Conservation (phyloP, 1,284 basidiomycete species). For the Austroboletus niveus region DNA sequence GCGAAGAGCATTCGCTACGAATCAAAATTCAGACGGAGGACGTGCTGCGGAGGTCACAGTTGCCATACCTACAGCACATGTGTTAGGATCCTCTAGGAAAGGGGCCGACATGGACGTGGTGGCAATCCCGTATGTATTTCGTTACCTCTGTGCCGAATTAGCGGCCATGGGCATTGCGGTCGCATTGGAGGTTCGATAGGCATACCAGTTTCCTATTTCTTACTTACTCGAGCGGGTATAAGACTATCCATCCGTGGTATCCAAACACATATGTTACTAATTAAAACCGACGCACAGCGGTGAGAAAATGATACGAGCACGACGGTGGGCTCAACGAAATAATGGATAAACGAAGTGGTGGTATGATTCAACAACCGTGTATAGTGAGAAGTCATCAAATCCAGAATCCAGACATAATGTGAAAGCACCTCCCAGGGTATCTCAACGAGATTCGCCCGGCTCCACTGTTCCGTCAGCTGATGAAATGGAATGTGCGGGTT, state of each 20-base stretch:
- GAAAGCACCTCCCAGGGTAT: constrained; percentile 4
- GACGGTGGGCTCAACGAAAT: constrained; percentile 11
- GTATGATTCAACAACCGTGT: constrained; percentile 13
- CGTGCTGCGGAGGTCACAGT: constrained; percentile 54
- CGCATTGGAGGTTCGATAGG: constrained; percentile 59
- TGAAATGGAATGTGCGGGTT: background rate
- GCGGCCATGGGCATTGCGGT: constrained; percentile 87
- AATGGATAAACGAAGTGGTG: constrained; percentile 16
- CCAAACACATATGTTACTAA: constrained; percentile 14
- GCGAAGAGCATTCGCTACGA: constrained; percentile 52
- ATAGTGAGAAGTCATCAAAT: constrained; percentile 4
- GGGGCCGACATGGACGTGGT: constrained; percentile 88
- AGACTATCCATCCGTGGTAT: constrained; percentile 1
- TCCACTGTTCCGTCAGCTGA: constrained; percentile 4
- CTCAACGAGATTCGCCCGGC: constrained; percentile 10
- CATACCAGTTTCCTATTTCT: constrained; percentile 18
- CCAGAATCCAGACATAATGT: constrained; percentile 2
- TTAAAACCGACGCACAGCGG: constrained; percentile 13
- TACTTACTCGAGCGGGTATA: background rate
- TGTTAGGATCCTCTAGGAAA: constrained; percentile 57
- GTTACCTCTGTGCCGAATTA: constrained; percentile 83
- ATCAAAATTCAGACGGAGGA: constrained; percentile 40
- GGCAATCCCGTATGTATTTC: constrained; percentile 94
- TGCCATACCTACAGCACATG: constrained; percentile 61
- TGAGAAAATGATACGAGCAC: constrained; percentile 13